phyloP scores from a whole-genome alignment of 139 green algal genomes.

The Coelastrella sp. region DNA sequence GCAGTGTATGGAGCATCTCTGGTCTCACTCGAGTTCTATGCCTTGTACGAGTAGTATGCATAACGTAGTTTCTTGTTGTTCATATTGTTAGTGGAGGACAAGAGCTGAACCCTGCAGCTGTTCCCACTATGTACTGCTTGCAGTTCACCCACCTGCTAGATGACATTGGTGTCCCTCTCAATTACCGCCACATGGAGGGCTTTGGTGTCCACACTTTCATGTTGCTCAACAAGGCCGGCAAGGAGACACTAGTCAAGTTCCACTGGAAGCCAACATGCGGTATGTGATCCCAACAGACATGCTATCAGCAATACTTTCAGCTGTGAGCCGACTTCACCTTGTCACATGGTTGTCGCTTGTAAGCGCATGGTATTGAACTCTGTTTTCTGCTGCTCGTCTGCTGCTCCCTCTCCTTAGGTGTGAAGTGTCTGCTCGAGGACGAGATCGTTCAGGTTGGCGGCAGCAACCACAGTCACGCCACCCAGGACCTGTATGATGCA shows the following conservation, averaged over 20 bases:
- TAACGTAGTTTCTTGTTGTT: too few relatives aligned
- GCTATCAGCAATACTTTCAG: too few relatives aligned
- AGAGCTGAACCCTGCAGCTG: background rate
- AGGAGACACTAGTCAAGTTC: conserved; percentile 95
- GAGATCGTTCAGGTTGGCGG: conserved; percentile 92
- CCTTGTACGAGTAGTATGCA: too few relatives aligned
- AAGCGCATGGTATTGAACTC: background rate
- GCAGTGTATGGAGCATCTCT: too few relatives aligned
- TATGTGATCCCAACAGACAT: conserved; percentile 48
- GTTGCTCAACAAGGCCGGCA: conserved; percentile 86
- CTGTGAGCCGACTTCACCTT: too few relatives aligned
- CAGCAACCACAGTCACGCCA: conserved; percentile 95
- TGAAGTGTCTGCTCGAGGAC: conserved; percentile 91
- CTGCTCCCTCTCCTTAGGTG: conserved; percentile 54
- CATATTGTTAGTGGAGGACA: too few relatives aligned
- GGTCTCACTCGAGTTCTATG: too few relatives aligned
- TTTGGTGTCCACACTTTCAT: conserved; percentile 98
- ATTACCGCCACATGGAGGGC: conserved; percentile 96
- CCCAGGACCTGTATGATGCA: conserved; percentile 95
- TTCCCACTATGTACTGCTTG: conserved; percentile 34
- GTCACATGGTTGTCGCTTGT: too few relatives aligned
- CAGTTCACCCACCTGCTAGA: conserved; percentile 95
- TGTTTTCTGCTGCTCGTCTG: background rate
- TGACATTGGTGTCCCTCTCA: conserved; percentile 90
- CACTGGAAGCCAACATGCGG: conserved; percentile 94